Percentiles rank a stretch among this genome's conserved stretches.
Conservation (phyloP, 2,329 filamentous ascomycete genomes). For the Sporothrix variecibatus region DNA sequence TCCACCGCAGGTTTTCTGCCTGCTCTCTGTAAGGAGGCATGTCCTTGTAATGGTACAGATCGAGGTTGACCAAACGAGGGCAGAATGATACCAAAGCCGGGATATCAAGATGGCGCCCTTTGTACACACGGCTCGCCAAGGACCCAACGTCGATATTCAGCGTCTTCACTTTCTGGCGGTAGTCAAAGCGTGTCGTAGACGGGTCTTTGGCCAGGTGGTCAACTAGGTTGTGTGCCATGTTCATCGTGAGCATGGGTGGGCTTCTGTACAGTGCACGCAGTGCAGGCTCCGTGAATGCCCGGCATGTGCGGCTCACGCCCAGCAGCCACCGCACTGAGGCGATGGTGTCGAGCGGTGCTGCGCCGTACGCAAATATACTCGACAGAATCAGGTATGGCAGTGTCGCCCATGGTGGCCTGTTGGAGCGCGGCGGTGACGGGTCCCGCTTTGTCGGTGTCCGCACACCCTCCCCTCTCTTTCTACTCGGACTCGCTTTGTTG, state of each 20-base stretch:
- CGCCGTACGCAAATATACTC: conserved; percentile 69
- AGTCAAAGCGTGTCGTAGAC: conserved; percentile 58
- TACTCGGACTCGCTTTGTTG: not conserved
- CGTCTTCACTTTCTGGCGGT: conserved; percentile 69
- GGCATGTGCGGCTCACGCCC: conserved; percentile 62
- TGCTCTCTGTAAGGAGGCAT: conserved; percentile 64
- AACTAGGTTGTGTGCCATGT: conserved; percentile 49
- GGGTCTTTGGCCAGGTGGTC: conserved; percentile 58
- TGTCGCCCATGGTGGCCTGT: conserved; percentile 34
- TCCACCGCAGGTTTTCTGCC: conserved; percentile 63
- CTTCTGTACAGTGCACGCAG: conserved; percentile 70
- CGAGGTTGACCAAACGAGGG: conserved; percentile 67
- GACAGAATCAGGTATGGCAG: conserved; percentile 62
- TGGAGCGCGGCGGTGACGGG: not conserved
- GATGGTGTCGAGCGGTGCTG: conserved; percentile 55
- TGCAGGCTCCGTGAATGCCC: conserved; percentile 69
- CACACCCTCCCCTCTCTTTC: not conserved
- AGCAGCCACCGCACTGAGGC: conserved; percentile 62
- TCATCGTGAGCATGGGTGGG: conserved; percentile 60
- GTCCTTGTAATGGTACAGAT: conserved; percentile 72
- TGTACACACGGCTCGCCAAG: conserved; percentile 55
- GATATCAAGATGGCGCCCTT: conserved; percentile 49
- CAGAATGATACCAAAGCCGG: conserved; percentile 61
- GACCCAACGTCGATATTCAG: conserved; percentile 69
- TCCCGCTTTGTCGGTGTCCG: not conserved